Percentiles rank a stretch among this genome's conserved stretches.
Evolutionary conservation across 305 asterid species (phyloP).

Genomic region (Fraxinus latifolia): DNA sequence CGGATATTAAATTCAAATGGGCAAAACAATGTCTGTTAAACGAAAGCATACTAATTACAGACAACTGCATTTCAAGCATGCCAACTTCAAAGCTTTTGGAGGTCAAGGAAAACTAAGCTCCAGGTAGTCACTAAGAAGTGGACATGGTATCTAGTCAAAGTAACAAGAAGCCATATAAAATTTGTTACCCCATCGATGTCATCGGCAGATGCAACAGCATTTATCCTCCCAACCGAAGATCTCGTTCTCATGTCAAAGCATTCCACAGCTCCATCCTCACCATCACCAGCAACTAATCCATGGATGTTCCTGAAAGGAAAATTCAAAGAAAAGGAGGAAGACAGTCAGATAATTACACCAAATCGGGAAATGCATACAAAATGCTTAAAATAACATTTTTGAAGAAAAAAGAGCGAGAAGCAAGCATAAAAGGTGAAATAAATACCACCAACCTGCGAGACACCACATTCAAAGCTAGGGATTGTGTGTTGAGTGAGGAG

Average conservation of each 20-base stretch:
- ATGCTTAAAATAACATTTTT: not conserved
- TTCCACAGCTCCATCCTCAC: slow-evolving; percentile 90
- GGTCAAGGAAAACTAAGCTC: not conserved
- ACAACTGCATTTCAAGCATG: not conserved
- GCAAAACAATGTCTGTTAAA: not conserved
- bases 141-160: not conserved
- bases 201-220: slow-evolving; percentile 57
- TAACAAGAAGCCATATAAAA: slow-evolving; percentile 4
- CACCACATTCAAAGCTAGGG: slow-evolving; percentile 91
- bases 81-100: not conserved
- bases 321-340: slow-evolving; percentile 4
- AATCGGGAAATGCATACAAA: not conserved
- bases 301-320: slow-evolving; percentile 56
- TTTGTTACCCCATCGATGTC: slow-evolving; percentile 60
- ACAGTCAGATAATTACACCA: not conserved
- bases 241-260: slow-evolving; percentile 83
- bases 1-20: not conserved
- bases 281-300: slow-evolving; percentile 86
- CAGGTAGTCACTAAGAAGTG: not conserved
- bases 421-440: slow-evolving; percentile 4
- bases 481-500: slow-evolving; percentile 70
- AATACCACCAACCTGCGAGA: slow-evolving; percentile 60
- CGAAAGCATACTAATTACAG: not conserved
- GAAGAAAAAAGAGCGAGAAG: slow-evolving; percentile 5
- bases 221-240: slow-evolving; percentile 79